Base-by-base conservation (phyloP, 371 early-diverging fungal genomes). In the Mortierella sp. region DNA sequence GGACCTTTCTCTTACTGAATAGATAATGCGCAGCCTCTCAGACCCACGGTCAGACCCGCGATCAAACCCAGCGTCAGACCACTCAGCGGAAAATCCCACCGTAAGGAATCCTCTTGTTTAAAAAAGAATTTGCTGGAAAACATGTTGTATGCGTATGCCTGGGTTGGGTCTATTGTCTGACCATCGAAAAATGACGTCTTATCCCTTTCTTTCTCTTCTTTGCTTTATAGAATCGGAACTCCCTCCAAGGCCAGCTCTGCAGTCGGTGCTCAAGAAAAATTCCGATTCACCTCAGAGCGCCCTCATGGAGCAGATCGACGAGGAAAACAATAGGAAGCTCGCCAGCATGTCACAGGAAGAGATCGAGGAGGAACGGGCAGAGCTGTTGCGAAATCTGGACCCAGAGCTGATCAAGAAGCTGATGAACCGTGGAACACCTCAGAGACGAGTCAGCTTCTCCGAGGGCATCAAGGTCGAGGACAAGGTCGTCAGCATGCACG, bases 291-390 rank as follows among this genome's bases (percentile, higher is more conserved):
- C 74, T 24, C 73, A 71, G 44, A 65, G 39, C 70, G 68, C 70
- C 31, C 64, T 69, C 58, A 77, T 73, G 79, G 81, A 74, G 11
- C 88, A 86, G 64, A 87, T 89, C 64, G 86, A 91, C 66, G 87
- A 88, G 6, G 93, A 94, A 50, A 95, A 94, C 78, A 65, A 84
- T 14, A 43, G 76, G 19, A 85, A 86, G n/a, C 84, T 95, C 19
- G 79, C 80, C 26, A 74, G 70, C 52, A 94, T 95, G 95, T 79
- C 91, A 16, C 85, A 85, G 41, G 77, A 88, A 47, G 92, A 95
- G 71, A 89, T 95, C 44, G 86, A 88, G 40, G 88, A 89, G 44
- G 91, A 92, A 19, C 87, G 88, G 11, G 82, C 86, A 43, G 92
- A 93, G 70, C 89, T 94, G 24, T 71, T 90, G 79, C 80, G 74